These are phyloP conservation scores for Hypoxylon sp. DNA, from an alignment of 2,329 filamentous ascomycete species.

Conservation along the genomic window DNA sequence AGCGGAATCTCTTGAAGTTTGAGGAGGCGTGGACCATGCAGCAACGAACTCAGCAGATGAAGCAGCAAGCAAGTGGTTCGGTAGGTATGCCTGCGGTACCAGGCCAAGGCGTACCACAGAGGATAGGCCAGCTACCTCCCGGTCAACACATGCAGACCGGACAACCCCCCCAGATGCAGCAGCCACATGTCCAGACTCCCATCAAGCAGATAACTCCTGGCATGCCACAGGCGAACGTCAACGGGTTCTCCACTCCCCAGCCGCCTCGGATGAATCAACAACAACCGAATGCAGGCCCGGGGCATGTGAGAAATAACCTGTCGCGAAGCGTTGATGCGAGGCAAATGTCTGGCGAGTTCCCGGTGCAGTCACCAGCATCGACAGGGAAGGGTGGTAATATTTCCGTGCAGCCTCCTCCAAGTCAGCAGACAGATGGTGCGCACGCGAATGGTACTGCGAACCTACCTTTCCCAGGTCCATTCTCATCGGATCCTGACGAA, in stretches of 20 bases:
- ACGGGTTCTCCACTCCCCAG: conserved; percentile 65
- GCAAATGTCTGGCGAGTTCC: conserved; percentile 59
- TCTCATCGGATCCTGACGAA: conserved; percentile 64
- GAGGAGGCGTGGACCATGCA: conserved; percentile 77
- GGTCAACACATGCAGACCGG: conserved; percentile 61
- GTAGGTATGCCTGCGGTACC: conserved; percentile 54
- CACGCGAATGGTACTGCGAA: conserved; percentile 48
- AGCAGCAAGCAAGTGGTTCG: conserved; percentile 61
- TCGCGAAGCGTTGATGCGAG: conserved; percentile 67
- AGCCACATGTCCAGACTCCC: conserved; percentile 59
- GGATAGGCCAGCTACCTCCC: conserved; percentile 61
- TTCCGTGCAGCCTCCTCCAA: conserved; percentile 57
- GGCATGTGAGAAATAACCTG: conserved; percentile 66
- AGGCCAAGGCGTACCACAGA: conserved; percentile 59
- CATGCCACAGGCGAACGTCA: conserved; percentile 62
- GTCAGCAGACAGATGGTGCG: conserved; percentile 52
- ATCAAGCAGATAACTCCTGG: conserved; percentile 64
- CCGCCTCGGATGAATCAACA: conserved; percentile 62
- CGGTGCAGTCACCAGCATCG: conserved; percentile 63
- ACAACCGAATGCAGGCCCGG: conserved; percentile 59
- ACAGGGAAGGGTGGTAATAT: conserved; percentile 59
- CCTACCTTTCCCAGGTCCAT: conserved; percentile 55
- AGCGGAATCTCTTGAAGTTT: conserved; percentile 81
- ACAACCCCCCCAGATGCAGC: conserved; percentile 60
- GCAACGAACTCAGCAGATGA: conserved; percentile 68